Conservation (phyloP, 441 rosid species). For the Populus hybrid region DNA sequence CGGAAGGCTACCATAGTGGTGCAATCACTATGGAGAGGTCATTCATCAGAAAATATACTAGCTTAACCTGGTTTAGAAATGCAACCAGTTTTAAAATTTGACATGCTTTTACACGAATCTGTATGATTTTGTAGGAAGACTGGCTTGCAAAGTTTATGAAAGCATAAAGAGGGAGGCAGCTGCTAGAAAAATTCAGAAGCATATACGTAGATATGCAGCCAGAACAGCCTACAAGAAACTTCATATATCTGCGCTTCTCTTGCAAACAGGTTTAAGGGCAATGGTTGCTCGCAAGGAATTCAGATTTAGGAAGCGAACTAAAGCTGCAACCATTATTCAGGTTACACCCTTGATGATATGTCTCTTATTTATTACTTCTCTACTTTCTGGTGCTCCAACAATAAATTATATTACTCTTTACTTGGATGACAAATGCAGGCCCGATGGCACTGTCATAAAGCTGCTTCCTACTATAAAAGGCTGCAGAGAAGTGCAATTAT, state of each 20-base stretch:
- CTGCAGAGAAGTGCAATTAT: conserved; percentile 70
- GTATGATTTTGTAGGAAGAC: conserved; percentile 52
- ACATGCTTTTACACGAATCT: conserved; percentile 10
- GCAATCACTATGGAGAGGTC: conserved; percentile 89
- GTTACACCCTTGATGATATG: conserved; percentile 31
- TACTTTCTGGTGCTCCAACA: conserved; percentile 3
- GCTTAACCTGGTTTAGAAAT: neutral
- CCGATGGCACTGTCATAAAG: conserved; percentile 75
- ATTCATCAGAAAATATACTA: conserved; percentile 7
- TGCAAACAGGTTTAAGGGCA: conserved; percentile 81
- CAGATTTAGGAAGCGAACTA: conserved; percentile 66
- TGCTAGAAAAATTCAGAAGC: conserved; percentile 85
- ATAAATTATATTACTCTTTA: neutral
- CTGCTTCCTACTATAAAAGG: conserved; percentile 57
- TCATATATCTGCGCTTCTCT: conserved; percentile 51
- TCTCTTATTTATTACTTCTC: conserved; percentile 3
- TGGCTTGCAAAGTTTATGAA: conserved; percentile 63
- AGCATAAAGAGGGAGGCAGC: conserved; percentile 64
- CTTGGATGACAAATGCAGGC: conserved; percentile 46
- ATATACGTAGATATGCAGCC: conserved; percentile 52
- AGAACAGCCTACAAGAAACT: conserved; percentile 62
- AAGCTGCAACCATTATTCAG: conserved; percentile 78
- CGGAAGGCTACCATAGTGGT: conserved; percentile 54
- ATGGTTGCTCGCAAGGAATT: conserved; percentile 79
- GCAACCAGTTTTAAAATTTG: neutral